A percentile compares a stretch with the other conserved stretches of the same genome.
Evolutionary conservation across 176 grass and related monocot species (phyloP).

Genomic region (Aegilops umbellulata): DNA sequence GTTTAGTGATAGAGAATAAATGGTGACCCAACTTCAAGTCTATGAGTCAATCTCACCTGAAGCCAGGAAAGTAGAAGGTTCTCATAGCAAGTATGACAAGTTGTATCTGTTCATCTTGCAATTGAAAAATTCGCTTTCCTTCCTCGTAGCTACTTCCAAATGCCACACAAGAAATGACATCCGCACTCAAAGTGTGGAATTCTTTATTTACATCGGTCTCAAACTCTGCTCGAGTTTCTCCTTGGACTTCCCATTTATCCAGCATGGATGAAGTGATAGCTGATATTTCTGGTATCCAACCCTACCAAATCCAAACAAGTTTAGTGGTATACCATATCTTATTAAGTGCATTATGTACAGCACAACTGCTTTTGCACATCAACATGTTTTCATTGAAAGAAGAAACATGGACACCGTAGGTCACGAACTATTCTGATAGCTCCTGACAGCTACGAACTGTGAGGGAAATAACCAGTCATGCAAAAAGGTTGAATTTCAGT

Average conservation of each 20-base stretch:
- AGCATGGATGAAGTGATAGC: slow-evolving; percentile 39
- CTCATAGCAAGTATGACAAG: slow-evolving; percentile 62
- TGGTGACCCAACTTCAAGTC: neutral
- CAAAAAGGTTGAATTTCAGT: neutral
- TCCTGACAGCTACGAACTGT: neutral
- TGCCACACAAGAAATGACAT: slow-evolving; percentile 72
- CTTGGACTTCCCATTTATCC: slow-evolving; percentile 61
- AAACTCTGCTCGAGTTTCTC: slow-evolving; percentile 39
- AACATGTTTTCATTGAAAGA: neutral
- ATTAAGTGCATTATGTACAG: neutral
- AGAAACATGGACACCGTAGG: neutral
- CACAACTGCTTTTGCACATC: neutral
- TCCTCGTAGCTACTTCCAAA: slow-evolving; percentile 87
- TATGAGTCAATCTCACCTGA: slow-evolving; percentile 45
- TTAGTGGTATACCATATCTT: neutral
- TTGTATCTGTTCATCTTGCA: slow-evolving; percentile 59
- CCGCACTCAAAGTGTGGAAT: slow-evolving; percentile 56
- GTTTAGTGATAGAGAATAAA: neutral
- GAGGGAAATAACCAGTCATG: neutral
- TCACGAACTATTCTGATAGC: neutral
- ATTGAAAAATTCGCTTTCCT: slow-evolving; percentile 57
- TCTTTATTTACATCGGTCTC: slow-evolving; percentile 64
- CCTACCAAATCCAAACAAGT: slow-evolving; percentile 19
- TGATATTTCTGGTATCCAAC: slow-evolving; percentile 75
- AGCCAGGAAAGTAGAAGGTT: slow-evolving; percentile 71